Conservation (phyloP, 78 protist genomes). For the Neovahlkampfia damariscottae region DNA sequence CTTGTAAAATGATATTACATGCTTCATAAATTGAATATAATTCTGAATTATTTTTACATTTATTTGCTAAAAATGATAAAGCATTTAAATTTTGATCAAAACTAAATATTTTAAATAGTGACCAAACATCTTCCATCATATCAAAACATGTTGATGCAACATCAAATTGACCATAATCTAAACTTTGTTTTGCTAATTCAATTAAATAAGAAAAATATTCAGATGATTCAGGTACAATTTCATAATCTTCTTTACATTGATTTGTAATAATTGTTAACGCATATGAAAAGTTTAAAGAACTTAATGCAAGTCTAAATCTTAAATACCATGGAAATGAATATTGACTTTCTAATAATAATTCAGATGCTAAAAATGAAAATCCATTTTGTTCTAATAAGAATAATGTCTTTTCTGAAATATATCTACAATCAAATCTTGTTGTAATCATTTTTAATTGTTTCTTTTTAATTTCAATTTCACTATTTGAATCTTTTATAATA, state of each 20-base stretch:
- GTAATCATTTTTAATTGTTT: not conserved
- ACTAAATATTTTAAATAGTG: not conserved
- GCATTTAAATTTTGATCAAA: not conserved
- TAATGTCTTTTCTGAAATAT: not conserved
- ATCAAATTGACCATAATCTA: not conserved
- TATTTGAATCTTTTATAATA: too few relatives aligned
- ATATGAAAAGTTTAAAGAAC: not conserved
- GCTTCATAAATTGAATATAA: not conserved
- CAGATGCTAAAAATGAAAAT: not conserved
- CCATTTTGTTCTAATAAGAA: not conserved
- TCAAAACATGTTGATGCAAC: not conserved
- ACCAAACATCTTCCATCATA: not conserved
- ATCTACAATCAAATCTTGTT: not conserved
- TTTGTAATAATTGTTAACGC: not conserved
- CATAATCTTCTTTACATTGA: not conserved
- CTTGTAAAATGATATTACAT: not conserved
- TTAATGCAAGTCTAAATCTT: not conserved
- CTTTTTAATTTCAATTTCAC: too few relatives aligned
- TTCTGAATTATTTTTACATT: not conserved
- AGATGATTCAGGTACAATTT: not conserved
- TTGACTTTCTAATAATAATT: not conserved
- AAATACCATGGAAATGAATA: not conserved
- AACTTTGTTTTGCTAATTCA: not conserved
- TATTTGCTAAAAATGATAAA: not conserved
- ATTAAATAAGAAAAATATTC: not conserved